Conservation (phyloP, 192 early-diverging fungal species). For the Pilobolus umbonatus region DNA sequence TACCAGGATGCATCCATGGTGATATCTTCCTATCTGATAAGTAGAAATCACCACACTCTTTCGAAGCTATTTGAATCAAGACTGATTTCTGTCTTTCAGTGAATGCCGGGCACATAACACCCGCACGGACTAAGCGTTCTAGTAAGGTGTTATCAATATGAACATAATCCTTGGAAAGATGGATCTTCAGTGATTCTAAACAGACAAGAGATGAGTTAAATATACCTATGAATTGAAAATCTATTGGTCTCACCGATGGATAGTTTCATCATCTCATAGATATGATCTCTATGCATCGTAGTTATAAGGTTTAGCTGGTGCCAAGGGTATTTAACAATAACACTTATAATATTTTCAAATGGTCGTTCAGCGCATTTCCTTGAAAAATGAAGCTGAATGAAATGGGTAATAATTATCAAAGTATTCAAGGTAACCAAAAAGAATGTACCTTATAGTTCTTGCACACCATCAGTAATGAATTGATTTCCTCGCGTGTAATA, state of each 20-base stretch:
- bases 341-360: constrained; percentile 73
- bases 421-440: constrained; percentile 19
- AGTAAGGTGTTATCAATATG: constrained; percentile 54
- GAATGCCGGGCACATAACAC: constrained; percentile 66
- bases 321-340: constrained; percentile 72
- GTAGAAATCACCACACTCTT: too few species aligned
- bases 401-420: constrained; percentile 55
- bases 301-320: constrained; percentile 54
- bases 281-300: constrained; percentile 66
- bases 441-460: constrained; percentile 64
- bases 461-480: constrained; percentile 60
- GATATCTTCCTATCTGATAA: too few species aligned
- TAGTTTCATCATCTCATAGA: constrained; percentile 59
- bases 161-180: constrained; percentile 53
- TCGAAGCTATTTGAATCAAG: constrained; percentile 20
- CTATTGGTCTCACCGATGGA: constrained; percentile 27
- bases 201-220: neutral
- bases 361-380: constrained; percentile 70
- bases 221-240: neutral
- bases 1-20: too few species aligned
- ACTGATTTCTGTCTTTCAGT: constrained; percentile 66
- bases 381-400: constrained; percentile 60
- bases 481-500: constrained; percentile 69
- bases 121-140: constrained; percentile 51
- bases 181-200: constrained; percentile 56